Percentiles rank a stretch among this genome's conserved stretches.
Conservation (phyloP, 495 filamentous ascomycete genomes). For the Penicillium argentinense region DNA sequence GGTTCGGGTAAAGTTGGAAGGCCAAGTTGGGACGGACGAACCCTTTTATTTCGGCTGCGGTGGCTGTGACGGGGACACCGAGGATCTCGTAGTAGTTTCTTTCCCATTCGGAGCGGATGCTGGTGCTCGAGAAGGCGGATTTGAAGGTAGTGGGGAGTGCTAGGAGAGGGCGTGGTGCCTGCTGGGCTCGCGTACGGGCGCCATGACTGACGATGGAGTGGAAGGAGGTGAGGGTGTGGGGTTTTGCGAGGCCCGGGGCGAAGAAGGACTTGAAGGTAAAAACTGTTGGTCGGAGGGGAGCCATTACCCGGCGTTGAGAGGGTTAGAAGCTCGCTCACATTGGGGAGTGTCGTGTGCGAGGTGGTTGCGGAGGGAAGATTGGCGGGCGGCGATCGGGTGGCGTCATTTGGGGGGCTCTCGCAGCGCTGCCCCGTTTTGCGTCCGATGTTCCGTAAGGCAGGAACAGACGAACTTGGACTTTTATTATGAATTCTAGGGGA, state of each 20-base stretch:
- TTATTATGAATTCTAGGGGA: too few relatives aligned
- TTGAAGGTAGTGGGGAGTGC: neutral
- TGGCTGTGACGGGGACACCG: slow-evolving; percentile 66
- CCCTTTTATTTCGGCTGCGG: slow-evolving; percentile 81
- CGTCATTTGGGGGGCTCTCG: neutral
- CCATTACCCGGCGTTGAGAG: slow-evolving; percentile 15
- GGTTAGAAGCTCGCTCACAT: neutral
- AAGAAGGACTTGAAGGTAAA: slow-evolving; percentile 1
- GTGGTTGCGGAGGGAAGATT: slow-evolving; percentile 6
- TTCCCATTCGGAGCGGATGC: slow-evolving; percentile 37
- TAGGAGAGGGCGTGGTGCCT: neutral
- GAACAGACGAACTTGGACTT: too few relatives aligned
- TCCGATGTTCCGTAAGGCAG: too few relatives aligned
- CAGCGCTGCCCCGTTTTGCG: too few relatives aligned
- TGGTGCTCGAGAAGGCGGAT: slow-evolving; percentile 44
- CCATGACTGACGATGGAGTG: too few relatives aligned
- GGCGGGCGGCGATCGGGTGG: slow-evolving; percentile 1
- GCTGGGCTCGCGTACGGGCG: too few relatives aligned
- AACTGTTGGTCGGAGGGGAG: slow-evolving; percentile 9
- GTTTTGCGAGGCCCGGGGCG: slow-evolving; percentile 6
- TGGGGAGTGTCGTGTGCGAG: neutral
- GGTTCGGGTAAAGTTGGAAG: neutral
- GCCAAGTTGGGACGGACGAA: slow-evolving; percentile 27
- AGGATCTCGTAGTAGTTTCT: slow-evolving; percentile 77
- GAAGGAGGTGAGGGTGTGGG: neutral